Percentiles rank a stretch among this genome's conserved stretches.
Evolutionary conservation across 2,329 filamentous ascomycete species (phyloP).

Genomic region (Xylaria hypoxylon): DNA sequence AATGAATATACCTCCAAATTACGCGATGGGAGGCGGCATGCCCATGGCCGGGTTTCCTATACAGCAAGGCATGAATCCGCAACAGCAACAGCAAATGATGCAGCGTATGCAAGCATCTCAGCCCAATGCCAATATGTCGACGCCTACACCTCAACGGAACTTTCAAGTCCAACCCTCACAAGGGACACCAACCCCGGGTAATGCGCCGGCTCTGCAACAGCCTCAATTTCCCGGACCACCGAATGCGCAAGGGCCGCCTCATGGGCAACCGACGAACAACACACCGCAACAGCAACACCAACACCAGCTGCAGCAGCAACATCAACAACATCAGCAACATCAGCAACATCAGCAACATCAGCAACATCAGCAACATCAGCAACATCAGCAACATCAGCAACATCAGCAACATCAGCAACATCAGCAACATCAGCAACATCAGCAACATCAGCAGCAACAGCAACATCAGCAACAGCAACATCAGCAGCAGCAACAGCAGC

Average conservation of each 20-base stretch:
- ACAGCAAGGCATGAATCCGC: slow-evolving; percentile 63
- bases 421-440: slow-evolving; percentile 18
- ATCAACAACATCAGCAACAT: slow-evolving; percentile 21
- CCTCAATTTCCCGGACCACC: slow-evolving; percentile 53
- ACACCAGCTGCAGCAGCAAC: neutral
- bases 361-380: neutral
- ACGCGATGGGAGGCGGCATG: slow-evolving; percentile 65
- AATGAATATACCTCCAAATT: slow-evolving; percentile 62
- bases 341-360: slow-evolving; percentile 13
- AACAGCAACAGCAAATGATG: slow-evolving; percentile 58
- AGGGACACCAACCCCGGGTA: slow-evolving; percentile 54
- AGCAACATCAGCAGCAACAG: slow-evolving; percentile 32
- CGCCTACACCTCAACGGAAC: slow-evolving; percentile 54
- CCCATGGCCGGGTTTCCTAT: slow-evolving; percentile 68
- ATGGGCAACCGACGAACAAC: slow-evolving; percentile 51
- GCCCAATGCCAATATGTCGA: slow-evolving; percentile 52
- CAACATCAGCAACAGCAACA: slow-evolving; percentile 1
- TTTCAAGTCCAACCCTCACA: slow-evolving; percentile 54
- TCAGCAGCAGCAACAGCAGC: slow-evolving; percentile 25
- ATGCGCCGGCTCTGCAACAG: slow-evolving; percentile 50
- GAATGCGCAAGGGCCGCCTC: slow-evolving; percentile 49
- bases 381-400: slow-evolving; percentile 23
- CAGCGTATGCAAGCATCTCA: slow-evolving; percentile 58
- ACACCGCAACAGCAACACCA: slow-evolving; percentile 42
- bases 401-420: slow-evolving; percentile 17